Conservation (phyloP, 371 early-diverging fungal species). For the Synchytrium microbalum region DNA sequence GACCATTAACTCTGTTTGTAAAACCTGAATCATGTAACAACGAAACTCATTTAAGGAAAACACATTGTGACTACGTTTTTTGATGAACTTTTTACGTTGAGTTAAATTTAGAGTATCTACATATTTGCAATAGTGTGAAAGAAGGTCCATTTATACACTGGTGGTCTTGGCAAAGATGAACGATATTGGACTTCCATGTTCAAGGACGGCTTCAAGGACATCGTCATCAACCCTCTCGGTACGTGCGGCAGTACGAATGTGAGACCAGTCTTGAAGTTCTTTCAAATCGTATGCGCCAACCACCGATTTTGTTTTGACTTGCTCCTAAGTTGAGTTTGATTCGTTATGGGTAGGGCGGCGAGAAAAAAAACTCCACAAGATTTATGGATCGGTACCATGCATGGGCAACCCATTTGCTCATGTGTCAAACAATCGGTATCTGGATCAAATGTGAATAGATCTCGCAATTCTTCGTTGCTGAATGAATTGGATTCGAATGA, state of each 20-base stretch:
- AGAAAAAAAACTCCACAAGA: too few species aligned
- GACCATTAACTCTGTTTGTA: too few species aligned
- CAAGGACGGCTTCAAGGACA: background rate
- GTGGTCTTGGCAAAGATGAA: background rate
- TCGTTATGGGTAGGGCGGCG: background rate
- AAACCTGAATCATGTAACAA: too few species aligned
- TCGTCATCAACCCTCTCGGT: background rate
- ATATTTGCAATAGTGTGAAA: too few species aligned
- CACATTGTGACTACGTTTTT: too few species aligned
- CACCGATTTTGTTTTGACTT: background rate
- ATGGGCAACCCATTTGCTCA: background rate
- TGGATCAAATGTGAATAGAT: background rate
- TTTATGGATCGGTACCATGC: too few species aligned
- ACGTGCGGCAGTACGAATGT: background rate
- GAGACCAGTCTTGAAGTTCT: background rate
- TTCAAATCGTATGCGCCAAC: background rate
- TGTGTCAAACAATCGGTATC: slow-evolving; percentile 1
- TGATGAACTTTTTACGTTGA: too few species aligned
- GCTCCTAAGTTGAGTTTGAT: background rate
- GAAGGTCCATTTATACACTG: too few species aligned
- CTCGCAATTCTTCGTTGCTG: background rate
- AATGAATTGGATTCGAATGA: background rate
- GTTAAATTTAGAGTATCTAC: too few species aligned
- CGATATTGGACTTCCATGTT: background rate
- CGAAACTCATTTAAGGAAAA: too few species aligned